Conservation (phyloP, 495 filamentous ascomycete species). For the Aspergillus taichungensis region DNA sequence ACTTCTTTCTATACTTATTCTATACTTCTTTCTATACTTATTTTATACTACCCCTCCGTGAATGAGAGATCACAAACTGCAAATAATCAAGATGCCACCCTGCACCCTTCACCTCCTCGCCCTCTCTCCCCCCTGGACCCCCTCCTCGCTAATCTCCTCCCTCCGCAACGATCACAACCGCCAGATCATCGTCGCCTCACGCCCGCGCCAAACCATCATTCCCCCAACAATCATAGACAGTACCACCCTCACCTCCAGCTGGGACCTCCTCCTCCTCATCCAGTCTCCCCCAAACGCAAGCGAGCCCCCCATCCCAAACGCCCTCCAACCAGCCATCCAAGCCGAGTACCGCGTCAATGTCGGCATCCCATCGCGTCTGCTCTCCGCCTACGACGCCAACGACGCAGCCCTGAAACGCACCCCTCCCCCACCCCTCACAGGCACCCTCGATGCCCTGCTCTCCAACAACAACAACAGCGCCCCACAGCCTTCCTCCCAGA, state of each 20-base stretch:
- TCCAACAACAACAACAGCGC: constrained; percentile 1
- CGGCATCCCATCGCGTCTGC: constrained; percentile 46
- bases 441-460: constrained; percentile 22
- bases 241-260: constrained; percentile 38
- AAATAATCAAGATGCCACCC: constrained; percentile 30
- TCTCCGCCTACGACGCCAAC: constrained; percentile 35
- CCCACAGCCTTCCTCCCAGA: constrained; percentile 35
- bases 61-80: no score
- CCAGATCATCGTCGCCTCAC: constrained; percentile 39
- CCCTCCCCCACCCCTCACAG: constrained; percentile 29
- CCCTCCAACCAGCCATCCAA: constrained; percentile 22
- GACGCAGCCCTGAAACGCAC: constrained; percentile 41
- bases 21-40: no score
- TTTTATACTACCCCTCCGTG: no score
- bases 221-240: constrained; percentile 41
- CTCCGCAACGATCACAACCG: constrained; percentile 5
- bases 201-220: constrained; percentile 38
- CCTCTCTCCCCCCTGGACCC: constrained; percentile 24
- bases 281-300: constrained; percentile 9
- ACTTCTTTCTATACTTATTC: no score
- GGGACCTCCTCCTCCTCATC: constrained; percentile 52
- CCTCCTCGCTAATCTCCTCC: no score
- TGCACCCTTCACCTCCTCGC: constrained; percentile 38
- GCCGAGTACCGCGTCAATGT: constrained; percentile 40
- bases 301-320: constrained; percentile 23